A percentile compares a stretch with the other conserved stretches of the same genome.
Conservation (phyloP, 2,329 filamentous ascomycete genomes). For the Alternaria incomplexa region DNA sequence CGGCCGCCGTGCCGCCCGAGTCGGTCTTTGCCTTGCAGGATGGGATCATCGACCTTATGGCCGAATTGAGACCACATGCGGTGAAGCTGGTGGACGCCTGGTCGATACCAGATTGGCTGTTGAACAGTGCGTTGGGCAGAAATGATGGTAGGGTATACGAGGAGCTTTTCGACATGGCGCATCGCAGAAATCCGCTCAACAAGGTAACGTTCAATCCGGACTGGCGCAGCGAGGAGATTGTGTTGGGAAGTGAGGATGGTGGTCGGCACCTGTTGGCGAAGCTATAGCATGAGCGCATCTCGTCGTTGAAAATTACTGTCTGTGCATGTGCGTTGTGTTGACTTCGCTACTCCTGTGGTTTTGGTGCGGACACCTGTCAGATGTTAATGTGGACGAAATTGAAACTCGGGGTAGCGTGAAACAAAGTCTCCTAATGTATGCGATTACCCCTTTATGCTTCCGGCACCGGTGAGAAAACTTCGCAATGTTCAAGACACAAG, state of each 20-base stretch:
- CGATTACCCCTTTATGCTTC: neutral
- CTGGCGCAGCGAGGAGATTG: conserved; percentile 57
- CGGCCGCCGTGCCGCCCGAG: conserved; percentile 50
- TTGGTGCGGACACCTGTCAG: conserved; percentile 5
- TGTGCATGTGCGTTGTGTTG: neutral
- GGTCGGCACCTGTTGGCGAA: conserved; percentile 35
- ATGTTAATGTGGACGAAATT: neutral
- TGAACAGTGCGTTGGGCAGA: conserved; percentile 59
- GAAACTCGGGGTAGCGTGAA: conserved; percentile 12
- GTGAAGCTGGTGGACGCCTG: conserved; percentile 60
- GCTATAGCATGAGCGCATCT: conserved; percentile 16
- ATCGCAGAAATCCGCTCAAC: conserved; percentile 60
- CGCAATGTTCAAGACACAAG: neutral
- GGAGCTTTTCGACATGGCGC: conserved; percentile 59
- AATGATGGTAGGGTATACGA: conserved; percentile 62
- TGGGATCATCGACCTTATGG: conserved; percentile 56
- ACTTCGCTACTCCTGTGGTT: neutral
- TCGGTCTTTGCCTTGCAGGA: conserved; percentile 51
- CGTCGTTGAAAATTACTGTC: neutral
- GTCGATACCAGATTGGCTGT: conserved; percentile 60
- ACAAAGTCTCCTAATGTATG: neutral
- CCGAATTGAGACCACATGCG: conserved; percentile 57
- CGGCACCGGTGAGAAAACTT: neutral
- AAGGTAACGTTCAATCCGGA: conserved; percentile 58
- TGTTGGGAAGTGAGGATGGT: conserved; percentile 53